A percentile compares a stretch with the other conserved stretches of the same genome.
phyloP scores from a whole-genome alignment of 179 eudicot species.

The Corrigiola litoralis region DNA sequence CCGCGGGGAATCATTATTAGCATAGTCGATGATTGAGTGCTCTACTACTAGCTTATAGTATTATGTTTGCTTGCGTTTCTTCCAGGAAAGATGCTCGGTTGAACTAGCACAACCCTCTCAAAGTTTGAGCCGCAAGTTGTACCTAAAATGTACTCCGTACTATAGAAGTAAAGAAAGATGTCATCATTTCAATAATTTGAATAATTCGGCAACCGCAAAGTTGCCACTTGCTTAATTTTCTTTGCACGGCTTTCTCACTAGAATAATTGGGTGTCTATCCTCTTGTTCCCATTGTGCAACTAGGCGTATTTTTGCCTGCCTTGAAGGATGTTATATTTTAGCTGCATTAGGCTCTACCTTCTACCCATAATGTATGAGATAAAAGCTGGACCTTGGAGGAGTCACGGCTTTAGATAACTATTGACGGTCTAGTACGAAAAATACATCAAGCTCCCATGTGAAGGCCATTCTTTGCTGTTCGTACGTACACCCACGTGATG shows the following conservation, averaged over 20 bases:
- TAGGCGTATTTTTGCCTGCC: neutral
- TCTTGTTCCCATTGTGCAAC: slow-evolving; percentile 6
- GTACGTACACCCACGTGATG: neutral
- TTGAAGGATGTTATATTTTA: slow-evolving; percentile 6
- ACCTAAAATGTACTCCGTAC: neutral
- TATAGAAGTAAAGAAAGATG: neutral
- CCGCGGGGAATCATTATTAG: neutral
- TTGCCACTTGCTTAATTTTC: neutral
- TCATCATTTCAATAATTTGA: neutral
- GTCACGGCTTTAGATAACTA: neutral
- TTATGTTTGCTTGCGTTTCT: too few species aligned
- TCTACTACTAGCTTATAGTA: too few species aligned
- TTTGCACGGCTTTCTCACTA: neutral
- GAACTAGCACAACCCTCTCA: slow-evolving; percentile 6
- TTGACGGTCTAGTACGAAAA: neutral
- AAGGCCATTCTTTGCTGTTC: neutral
- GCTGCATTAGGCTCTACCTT: neutral
- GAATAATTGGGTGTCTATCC: neutral
- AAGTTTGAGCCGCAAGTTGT: slow-evolving; percentile 14
- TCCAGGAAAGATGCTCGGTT: neutral
- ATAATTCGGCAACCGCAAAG: neutral
- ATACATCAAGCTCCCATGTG: neutral
- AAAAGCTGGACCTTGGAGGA: neutral
- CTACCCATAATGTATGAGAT: too few species aligned
- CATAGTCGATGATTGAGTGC: neutral